Evolutionary conservation across 2,329 filamentous ascomycete species (phyloP), one percentile per base, ranked within the genome.

Genomic region (Anthostomella pinea): DNA sequence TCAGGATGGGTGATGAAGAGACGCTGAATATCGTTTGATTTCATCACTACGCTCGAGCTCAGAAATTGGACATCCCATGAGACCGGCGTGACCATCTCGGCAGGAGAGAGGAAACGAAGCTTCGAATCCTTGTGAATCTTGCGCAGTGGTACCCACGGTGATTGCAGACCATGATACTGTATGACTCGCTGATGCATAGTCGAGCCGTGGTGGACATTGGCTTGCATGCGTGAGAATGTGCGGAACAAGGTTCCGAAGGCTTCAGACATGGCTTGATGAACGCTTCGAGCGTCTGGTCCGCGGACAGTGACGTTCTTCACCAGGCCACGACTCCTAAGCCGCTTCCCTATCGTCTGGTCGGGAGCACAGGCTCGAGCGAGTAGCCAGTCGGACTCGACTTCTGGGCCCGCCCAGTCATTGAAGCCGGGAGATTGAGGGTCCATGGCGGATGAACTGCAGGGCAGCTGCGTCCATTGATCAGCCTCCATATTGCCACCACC

Each of bases 1-100:
- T 85, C 80, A 3, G 81, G 77, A 40, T 87, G 83, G 1, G 86
- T 91, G 39, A 90, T 72, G 61, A 85, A 91, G 9, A 91, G 72
- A 7, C 85, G 74, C 43, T 81, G 79, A 45, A 69, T 61, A 16
- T 75, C 72, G 8, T 76, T 72, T 19, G 79, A 73, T 52, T 82
- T 79, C 85, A 90, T 90, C 52, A 86, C 75, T 23, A 89, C 77
- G 30, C 76, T 79, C 2, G 83, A 81, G 32, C 72, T 72, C 18
- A 91, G 69, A 45, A 90, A 90, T 8, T 77, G 69, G 3, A 81
- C 77, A 33, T 81, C 78, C 86, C 86, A 91, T 3, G 81, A 62
- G 1, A 80, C 75, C 0, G 84, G 78, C 1, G 82, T 88, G 23
- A 85, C 64, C 79, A 90, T 85, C 57, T 90, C 86, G 1, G 78